A percentile compares a stretch with the other conserved stretches of the same genome.
Evolutionary conservation across 768 basidiomycete species (phyloP).

Genomic region (Termitomyces sp.): DNA sequence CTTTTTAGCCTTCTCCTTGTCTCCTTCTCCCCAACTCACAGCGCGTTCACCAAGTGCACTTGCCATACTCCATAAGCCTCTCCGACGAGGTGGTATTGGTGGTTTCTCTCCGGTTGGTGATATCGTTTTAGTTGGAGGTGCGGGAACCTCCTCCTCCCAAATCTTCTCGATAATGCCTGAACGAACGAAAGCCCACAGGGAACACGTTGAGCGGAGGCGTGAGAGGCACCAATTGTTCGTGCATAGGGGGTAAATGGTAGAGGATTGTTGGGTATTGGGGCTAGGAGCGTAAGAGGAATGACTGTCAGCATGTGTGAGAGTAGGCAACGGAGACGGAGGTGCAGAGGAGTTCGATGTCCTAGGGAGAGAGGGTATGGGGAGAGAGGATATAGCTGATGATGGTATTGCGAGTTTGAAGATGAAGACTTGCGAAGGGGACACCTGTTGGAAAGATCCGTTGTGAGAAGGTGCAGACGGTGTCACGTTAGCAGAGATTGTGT

Average conservation of each 20-base stretch:
- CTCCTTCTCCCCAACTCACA: slow-evolving; percentile 47
- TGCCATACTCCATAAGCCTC: slow-evolving; percentile 65
- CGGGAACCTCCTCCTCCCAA: slow-evolving; percentile 79
- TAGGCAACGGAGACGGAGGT: slow-evolving; percentile 21
- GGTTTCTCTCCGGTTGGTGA: slow-evolving; percentile 37
- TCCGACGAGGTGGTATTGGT: slow-evolving; percentile 56
- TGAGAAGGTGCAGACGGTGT: slow-evolving; percentile 28
- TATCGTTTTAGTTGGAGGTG: slow-evolving; percentile 21
- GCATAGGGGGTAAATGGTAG: slow-evolving; percentile 76
- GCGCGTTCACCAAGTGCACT: slow-evolving; percentile 57
- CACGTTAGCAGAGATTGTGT: slow-evolving; percentile 23
- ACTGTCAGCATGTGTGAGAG: slow-evolving; percentile 24
- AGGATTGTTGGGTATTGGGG: slow-evolving; percentile 22
- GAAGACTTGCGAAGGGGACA: slow-evolving; percentile 45
- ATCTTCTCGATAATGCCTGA: slow-evolving; percentile 77
- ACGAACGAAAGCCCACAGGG: slow-evolving; percentile 85
- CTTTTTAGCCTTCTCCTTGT: slow-evolving; percentile 31
- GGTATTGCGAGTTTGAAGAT: slow-evolving; percentile 60
- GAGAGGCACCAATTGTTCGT: slow-evolving; percentile 80
- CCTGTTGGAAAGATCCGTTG: slow-evolving; percentile 19
- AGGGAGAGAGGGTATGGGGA: slow-evolving; percentile 25
- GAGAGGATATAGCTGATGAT: slow-evolving; percentile 24
- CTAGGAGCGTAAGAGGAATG: slow-evolving; percentile 13
- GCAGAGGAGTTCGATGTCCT: slow-evolving; percentile 15
- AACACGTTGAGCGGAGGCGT: slow-evolving; percentile 82